Base-by-base conservation (phyloP, 768 basidiomycete genomes). In the Suillus occidentalis region DNA sequence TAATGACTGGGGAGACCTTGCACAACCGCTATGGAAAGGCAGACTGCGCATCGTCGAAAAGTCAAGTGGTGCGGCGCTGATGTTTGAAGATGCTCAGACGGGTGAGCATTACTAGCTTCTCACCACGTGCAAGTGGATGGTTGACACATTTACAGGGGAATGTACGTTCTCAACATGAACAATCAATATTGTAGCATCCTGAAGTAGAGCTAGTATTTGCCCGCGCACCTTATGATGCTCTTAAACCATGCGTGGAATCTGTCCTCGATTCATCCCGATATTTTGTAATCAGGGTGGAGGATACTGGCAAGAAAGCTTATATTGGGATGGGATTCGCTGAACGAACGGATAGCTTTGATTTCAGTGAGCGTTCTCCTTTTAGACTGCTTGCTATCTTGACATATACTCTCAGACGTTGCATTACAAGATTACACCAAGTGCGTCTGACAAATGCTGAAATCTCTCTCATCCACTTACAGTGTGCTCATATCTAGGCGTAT, bases 181-280 rank as follows among this genome's bases (percentile, higher is more conserved):
- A 25, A 39, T 67, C 47, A 50, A 16, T 14, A 66, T 55, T 64
- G n/a, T 57, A 63, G 20, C 39, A 22, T 53, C 56, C 65, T 66
- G 61, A 47, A n/a, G 34, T 16, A 63, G 52, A 60, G 66, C 43
- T 76, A 92, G 93, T 92, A 63, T 98, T 98, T 80, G 96, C 96
- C 50, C 89, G 86, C 68, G 88, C 94, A 18, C 86, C 86, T 52
- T 98, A 97, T 72, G 89, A 92, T 71, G 82, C 88, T 18, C 78
- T 84, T 52, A 88, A 87, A 64, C 92, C 94, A 6, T 89, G 86
- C 36, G 92, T 98, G n/a, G 95, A 98, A 69, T 91, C 93, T n/a
- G 95, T 96, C 18, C 82, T 97, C 34, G 95, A 98, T 75, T 96
- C 94, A 1, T 96, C 95, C 13, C 87, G 95, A 57, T 98, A 98